Evolutionary conservation across 768 basidiomycete genomes (phyloP), one percentile per base, ranked within the genome.

Genomic region (Collybia mongolica): DNA sequence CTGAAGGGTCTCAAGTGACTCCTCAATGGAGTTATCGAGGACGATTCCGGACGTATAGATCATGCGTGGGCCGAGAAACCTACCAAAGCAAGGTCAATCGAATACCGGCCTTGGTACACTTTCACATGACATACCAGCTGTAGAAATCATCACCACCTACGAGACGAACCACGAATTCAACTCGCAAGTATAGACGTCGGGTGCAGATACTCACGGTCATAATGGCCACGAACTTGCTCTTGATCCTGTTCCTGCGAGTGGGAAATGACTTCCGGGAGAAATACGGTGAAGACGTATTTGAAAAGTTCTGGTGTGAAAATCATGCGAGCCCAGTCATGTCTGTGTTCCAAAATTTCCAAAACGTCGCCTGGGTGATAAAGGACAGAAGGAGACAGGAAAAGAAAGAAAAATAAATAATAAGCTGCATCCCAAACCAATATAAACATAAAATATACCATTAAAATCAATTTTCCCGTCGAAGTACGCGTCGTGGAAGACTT

Each of bases 61-160:
- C 96, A 97, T 97, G 53, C 92, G 88, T 5, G 90, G 89, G 8
- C 93, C 93, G 38, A 97, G 80, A 82, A 96, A 96, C 90, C 88
- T 88, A 54, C 9, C 14, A 44, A 3, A 43, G 49, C 12, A 51
- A 32, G 15, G 35, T 44, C 17, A 15, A 14, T 32, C 9, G 5
- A 5, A 32, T 26, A 26, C 24, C 7, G 11, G 5, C 14, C 32
- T 32, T 11, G 4, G 5, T 11, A 32, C 5, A 14, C 32, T 2
- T 12, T 9, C 4, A 32, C n/a, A 26, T 48, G 40, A 19, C 65
- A 12, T 52, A 84, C 93, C 95, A 97, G 60, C 76, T 80, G 66
- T 98, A 97, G 67, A 98, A 98, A 75, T 98, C 94, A 58, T 99
- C 88, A 48, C 96, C 96, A 62, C 90, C 86, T 87, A n/a, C n/a